Evolutionary conservation across 2,329 filamentous ascomycete genomes (phyloP).

Genomic region (Sordariomycetes sp.): DNA sequence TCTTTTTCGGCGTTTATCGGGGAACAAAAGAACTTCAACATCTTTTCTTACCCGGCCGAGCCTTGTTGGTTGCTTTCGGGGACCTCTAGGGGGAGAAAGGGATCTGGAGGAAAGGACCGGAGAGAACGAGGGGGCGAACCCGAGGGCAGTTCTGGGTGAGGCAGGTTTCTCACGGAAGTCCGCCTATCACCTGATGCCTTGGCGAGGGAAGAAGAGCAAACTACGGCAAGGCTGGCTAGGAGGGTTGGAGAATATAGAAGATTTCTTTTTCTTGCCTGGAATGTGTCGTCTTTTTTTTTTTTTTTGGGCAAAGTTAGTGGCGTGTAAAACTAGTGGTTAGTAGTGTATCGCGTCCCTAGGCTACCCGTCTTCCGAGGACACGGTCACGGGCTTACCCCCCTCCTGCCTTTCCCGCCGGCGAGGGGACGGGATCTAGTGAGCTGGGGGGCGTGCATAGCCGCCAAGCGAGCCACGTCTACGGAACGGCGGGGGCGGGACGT

Average conservation of each 20-base stretch:
- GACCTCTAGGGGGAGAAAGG: neutral
- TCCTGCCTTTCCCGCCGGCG: no score
- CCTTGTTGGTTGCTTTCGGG: conserved; percentile 5
- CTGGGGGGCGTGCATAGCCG: no score
- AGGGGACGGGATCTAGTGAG: no score
- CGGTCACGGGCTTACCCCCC: no score
- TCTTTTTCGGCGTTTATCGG: conserved; percentile 22
- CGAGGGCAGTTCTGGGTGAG: neutral
- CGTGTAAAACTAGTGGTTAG: neutral
- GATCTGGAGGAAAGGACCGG: neutral
- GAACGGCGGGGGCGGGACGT: no score
- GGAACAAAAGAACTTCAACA: conserved; percentile 34
- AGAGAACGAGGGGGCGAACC: neutral
- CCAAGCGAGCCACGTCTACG: no score
- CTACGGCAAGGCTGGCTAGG: neutral
- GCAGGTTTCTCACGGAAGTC: neutral
- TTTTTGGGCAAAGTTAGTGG: no score
- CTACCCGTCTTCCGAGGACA: no score
- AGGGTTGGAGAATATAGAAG: neutral
- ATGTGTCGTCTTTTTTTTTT: no score
- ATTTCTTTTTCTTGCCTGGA: neutral
- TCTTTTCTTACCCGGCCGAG: conserved; percentile 29
- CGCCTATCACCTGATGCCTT: neutral
- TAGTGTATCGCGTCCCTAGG: no score
- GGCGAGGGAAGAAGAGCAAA: neutral